Evolutionary conservation across 1,284 basidiomycete genomes (phyloP).

Genomic region (Athelia sp.): DNA sequence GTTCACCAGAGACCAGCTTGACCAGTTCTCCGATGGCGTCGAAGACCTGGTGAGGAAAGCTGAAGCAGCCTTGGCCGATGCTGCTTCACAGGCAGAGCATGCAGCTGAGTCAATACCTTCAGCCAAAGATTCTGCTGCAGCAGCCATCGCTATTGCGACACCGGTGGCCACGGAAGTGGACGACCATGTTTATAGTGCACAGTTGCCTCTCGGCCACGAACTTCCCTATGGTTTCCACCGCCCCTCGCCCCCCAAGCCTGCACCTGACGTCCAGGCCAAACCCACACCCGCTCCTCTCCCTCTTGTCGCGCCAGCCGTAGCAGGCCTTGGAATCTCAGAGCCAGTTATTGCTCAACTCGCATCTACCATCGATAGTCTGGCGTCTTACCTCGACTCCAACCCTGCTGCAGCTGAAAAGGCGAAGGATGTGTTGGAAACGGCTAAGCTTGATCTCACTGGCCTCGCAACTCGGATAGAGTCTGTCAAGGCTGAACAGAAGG

Average conservation of each 20-base stretch:
- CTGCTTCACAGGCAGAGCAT: constrained; percentile 23
- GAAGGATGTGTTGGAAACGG: constrained; percentile 66
- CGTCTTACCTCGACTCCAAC: constrained; percentile 75
- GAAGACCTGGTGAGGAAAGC: constrained; percentile 63
- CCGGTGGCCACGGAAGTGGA: constrained; percentile 26
- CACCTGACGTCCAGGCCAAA: constrained; percentile 26
- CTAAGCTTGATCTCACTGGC: constrained; percentile 80
- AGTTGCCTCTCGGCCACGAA: constrained; percentile 88
- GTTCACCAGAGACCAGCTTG: constrained; percentile 35
- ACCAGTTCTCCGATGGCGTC: constrained; percentile 57
- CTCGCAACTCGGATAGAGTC: constrained; percentile 78
- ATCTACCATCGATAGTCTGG: constrained; percentile 89
- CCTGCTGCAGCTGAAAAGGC: constrained; percentile 66
- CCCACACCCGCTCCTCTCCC: constrained; percentile 49
- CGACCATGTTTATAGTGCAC: constrained; percentile 58
- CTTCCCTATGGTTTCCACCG: constrained; percentile 82
- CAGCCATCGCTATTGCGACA: constrained; percentile 23
- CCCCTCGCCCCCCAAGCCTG: constrained; percentile 43
- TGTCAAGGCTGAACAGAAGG: constrained; percentile 79
- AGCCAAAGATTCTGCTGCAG: constrained; percentile 18
- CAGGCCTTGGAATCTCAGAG: constrained; percentile 69
- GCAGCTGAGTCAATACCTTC: too few species aligned
- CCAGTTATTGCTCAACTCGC: constrained; percentile 93
- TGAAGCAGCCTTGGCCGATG: constrained; percentile 60
- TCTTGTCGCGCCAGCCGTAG: constrained; percentile 78